Conservation (phyloP, 106 monocot genomes). For the Chionographis japonica region DNA sequence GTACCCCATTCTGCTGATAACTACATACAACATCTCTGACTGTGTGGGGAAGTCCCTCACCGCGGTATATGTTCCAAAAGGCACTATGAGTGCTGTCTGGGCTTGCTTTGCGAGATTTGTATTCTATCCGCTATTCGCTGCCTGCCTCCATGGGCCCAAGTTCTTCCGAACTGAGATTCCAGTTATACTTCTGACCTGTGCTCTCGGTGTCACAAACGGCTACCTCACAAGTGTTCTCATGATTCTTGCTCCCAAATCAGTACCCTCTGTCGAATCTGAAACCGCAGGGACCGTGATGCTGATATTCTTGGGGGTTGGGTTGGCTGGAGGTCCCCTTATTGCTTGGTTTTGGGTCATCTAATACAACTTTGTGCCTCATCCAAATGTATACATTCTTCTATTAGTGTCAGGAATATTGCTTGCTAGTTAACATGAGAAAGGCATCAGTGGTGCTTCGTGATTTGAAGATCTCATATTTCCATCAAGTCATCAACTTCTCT, state of each 20-base stretch:
- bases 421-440: too few relatives aligned
- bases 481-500: too few relatives aligned
- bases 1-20: too few relatives aligned
- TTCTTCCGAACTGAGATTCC: constrained; percentile 3
- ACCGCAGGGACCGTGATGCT: not conserved
- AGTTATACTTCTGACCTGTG: not conserved
- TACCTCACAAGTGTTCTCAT: constrained; percentile 7
- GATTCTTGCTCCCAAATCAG: constrained; percentile 2
- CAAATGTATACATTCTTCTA: too few relatives aligned
- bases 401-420: too few relatives aligned
- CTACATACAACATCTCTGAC: too few relatives aligned
- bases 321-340: not conserved
- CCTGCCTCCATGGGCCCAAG: constrained; percentile 9
- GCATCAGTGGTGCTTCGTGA: too few relatives aligned
- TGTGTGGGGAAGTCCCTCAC: too few relatives aligned
- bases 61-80: too few relatives aligned
- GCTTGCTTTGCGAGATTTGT: not conserved
- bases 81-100: too few relatives aligned
- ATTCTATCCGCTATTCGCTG: not conserved
- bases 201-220: constrained; percentile 1
- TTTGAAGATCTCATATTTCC: too few relatives aligned
- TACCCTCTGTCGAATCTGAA: not conserved
- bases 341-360: constrained; percentile 6
- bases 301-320: not conserved
- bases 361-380: not conserved